Evolutionary conservation across 2,329 filamentous ascomycete species (phyloP).

Genomic region (Nothophoma quercina): DNA sequence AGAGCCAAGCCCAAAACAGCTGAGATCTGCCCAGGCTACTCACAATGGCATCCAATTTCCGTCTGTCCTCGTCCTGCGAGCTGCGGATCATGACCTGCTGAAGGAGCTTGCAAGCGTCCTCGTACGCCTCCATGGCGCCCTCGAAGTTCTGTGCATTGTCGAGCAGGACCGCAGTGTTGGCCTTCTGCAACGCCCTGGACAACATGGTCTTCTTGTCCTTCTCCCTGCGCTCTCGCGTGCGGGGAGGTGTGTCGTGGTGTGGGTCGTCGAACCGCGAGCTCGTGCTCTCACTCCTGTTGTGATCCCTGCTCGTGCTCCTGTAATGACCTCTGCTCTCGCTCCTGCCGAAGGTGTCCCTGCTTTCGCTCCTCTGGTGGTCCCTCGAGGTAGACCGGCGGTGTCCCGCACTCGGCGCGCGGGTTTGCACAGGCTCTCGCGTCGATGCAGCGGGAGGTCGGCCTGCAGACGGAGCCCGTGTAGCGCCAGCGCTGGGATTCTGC

Average conservation of each 20-base stretch:
- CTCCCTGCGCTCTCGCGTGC: conserved; percentile 54
- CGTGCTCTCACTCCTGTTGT: conserved; percentile 41
- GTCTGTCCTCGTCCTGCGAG: conserved; percentile 83
- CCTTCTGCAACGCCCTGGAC: conserved; percentile 92
- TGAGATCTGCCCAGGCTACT: conserved; percentile 52
- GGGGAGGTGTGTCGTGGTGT: conserved; percentile 43
- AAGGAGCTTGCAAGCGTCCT: conserved; percentile 86
- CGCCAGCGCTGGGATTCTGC: conserved; percentile 30
- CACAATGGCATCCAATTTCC: conserved; percentile 92
- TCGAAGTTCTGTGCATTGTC: conserved; percentile 97
- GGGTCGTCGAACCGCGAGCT: conserved; percentile 45
- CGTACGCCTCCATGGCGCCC: conserved; percentile 87
- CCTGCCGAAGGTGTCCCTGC: conserved; percentile 26
- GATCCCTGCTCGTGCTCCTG: conserved; percentile 30
- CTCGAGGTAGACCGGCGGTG: conserved; percentile 27
- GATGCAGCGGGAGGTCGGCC: conserved; percentile 30
- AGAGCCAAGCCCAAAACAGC: not conserved
- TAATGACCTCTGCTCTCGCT: conserved; percentile 37
- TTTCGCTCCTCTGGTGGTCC: conserved; percentile 24
- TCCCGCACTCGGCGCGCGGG: conserved; percentile 30
- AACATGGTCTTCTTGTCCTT: conserved; percentile 87
- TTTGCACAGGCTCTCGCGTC: conserved; percentile 31
- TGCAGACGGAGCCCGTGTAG: conserved; percentile 32
- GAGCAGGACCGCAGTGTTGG: conserved; percentile 91
- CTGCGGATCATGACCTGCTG: conserved; percentile 88